Evolutionary conservation across 2,329 filamentous ascomycete species (phyloP), one percentile per base, ranked within the genome.

Genomic region (Talaromyces piceae): DNA sequence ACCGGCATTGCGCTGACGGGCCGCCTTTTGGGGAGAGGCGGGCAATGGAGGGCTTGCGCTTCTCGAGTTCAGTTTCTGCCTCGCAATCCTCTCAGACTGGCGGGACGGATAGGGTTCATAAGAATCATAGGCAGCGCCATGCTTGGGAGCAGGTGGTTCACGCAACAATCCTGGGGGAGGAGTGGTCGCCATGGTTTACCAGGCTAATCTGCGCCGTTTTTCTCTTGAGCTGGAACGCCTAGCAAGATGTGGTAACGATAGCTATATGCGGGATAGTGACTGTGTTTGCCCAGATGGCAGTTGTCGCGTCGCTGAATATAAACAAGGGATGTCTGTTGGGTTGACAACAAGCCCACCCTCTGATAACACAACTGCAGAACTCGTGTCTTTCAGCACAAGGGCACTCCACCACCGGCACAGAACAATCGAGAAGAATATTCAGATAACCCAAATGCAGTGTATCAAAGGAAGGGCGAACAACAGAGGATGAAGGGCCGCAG

Each of bases 101-200:
- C 72, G 65, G 27, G 68, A 68, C 7, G 67, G 59, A 58, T 71
- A 69, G 20, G 67, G 68, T 41, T 67, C 67, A 56, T 67, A 70
- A 28, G 62, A 56, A 56, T 75, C 70, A 57, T 74, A 72, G 51
- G 64, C 66, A 52, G 71, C 59, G 43, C 73, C 74, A 65, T 74
- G 70, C 50, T 67, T 68, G 46, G 74, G 74, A 53, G 73, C 72
- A 39, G 64, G 62, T 41, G 74, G 74, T 45, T 68, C 68, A n/a
- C 67, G 61, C 23, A 65, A 64, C 30, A 67, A 64, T 13, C 72
- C 72, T 44, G 73, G 73, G n/a, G 73, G 73, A 50, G 73, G 73
- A 58, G 73, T 75, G 31, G 71, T 67, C 48, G 71, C 67, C 71
- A 74, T 74, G 47, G 51, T 43, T 16, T 12, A 26, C 16, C 11